Evolutionary conservation across 257 asterid species (phyloP), one percentile per base, ranked within the genome.

Genomic region (Nicotiana sylvestris): DNA sequence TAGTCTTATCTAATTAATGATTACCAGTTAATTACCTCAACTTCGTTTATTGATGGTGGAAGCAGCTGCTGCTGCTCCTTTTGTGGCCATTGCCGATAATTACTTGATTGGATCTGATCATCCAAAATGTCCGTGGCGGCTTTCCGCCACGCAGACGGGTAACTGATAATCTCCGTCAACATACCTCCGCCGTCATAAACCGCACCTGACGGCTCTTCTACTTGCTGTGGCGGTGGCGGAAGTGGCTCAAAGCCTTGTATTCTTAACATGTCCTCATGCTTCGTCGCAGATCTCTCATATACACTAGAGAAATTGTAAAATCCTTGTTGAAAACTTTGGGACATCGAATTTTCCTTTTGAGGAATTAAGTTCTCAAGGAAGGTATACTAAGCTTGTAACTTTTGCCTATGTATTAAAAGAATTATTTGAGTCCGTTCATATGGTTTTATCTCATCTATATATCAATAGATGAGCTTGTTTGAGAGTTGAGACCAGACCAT

Each of bases 21-120:
- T 46, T 43, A 74, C 11, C 12, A 69, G 37, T 39, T 21, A 86
- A 81, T 83, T 32, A 87, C 93, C 90, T 84, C 86, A 60, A 81
- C 78, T 58, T 84, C 90, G 18, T 91, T 86, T 27, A 80, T 64
- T 4, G 78, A 32, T 29, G 83, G 78, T 61, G 87, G 68, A 6
- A 84, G 82, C 57, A 85, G 92, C 72, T 81, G 91, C 13, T 78
- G 82, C 10, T 79, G 76, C 49, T 79, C 82, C 25, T 85, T 89
- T 60, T 87, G 95, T 30, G 88, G 90, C 89, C 89, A 88, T 32
- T 56, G 17, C 46, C 85, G 83, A 65, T 82, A 77, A 81, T 46
- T 72, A 46, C 81, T 76, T 25, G 85, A 77, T 49, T 87, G 91
- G 94, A 92, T 91, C 95, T 91, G 95, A 84, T 90, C 90, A 79